Conservation (phyloP, 2,329 filamentous ascomycete genomes). For the Exserohilum turcica region DNA sequence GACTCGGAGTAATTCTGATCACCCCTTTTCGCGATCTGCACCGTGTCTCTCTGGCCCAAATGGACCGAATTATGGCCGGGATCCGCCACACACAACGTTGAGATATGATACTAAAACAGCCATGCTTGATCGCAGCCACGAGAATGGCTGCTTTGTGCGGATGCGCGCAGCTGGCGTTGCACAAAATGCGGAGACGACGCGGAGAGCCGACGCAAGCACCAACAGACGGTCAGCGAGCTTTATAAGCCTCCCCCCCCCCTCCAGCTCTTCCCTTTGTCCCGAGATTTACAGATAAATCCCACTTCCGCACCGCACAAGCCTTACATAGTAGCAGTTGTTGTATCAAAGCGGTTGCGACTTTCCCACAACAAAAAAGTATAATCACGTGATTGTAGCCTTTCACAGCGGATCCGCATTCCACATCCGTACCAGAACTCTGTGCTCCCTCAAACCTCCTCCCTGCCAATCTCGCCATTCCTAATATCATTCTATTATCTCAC, state of each 20-base stretch:
- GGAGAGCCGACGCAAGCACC: constrained; percentile 14
- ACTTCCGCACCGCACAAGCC: not conserved
- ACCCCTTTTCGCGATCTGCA: not conserved
- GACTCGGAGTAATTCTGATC: not conserved
- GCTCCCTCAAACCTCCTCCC: not conserved
- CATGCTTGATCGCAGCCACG: not conserved
- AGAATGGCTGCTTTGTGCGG: not conserved
- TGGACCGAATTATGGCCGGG: not conserved
- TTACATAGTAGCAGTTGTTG: not conserved
- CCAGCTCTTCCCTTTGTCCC: not conserved
- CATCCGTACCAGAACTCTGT: not conserved
- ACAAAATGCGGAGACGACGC: constrained; percentile 10
- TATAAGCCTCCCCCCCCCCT: not conserved
- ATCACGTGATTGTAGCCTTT: constrained; percentile 8
- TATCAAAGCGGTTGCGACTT: not conserved
- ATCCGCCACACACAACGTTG: not conserved
- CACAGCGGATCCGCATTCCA: constrained; percentile 1
- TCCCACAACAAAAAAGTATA: too few species aligned
- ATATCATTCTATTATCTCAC: not conserved
- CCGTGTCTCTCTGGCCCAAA: too few species aligned
- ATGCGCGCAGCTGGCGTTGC: not conserved
- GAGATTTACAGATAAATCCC: not conserved
- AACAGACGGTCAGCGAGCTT: not conserved
- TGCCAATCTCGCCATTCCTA: not conserved
- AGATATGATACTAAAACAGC: not conserved